Percentiles rank a stretch among this genome's conserved stretches.
These are phyloP conservation scores for Cladosporium sp. DNA, from an alignment of 2,329 filamentous ascomycete species.

Conservation along the genomic window DNA sequence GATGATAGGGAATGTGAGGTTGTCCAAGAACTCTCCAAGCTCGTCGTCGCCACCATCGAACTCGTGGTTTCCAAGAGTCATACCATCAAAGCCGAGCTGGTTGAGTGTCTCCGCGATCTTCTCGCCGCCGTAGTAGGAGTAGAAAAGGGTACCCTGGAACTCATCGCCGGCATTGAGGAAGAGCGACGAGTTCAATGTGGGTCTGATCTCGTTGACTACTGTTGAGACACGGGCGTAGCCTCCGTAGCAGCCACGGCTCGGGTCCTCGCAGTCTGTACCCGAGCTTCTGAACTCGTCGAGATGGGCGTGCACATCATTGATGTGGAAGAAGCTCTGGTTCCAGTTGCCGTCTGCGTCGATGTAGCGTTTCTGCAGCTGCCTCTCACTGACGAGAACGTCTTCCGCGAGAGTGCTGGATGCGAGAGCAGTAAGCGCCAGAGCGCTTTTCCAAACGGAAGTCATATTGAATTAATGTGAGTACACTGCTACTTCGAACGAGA, in stretches of 20 bases:
- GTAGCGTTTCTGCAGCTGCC: conserved; percentile 25
- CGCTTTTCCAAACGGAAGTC: background rate
- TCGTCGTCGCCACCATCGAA: conserved; percentile 65
- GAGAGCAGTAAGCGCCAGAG: background rate
- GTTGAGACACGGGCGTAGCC: conserved; percentile 66
- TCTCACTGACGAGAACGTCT: conserved; percentile 26
- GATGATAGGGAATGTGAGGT: conserved; percentile 65
- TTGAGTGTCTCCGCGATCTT: conserved; percentile 69
- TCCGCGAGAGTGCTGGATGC: conserved; percentile 20
- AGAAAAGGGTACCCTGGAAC: conserved; percentile 69
- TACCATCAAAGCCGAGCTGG: conserved; percentile 64
- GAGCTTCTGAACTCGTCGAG: conserved; percentile 63
- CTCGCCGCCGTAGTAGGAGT: conserved; percentile 65
- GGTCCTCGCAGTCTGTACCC: conserved; percentile 61
- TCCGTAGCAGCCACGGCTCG: conserved; percentile 60
- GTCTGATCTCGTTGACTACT: conserved; percentile 58
- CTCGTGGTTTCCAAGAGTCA: conserved; percentile 69
- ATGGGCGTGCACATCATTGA: conserved; percentile 70
- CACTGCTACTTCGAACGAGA: background rate
- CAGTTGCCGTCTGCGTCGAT: conserved; percentile 28
- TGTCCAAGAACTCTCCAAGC: conserved; percentile 62
- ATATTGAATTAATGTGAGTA: background rate
- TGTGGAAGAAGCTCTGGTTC: conserved; percentile 60
- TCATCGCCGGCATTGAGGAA: conserved; percentile 69
- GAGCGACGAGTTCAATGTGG: conserved; percentile 60